phyloP scores from a whole-genome alignment of 1,284 basidiomycete species.

The Polyporus tsugae region DNA sequence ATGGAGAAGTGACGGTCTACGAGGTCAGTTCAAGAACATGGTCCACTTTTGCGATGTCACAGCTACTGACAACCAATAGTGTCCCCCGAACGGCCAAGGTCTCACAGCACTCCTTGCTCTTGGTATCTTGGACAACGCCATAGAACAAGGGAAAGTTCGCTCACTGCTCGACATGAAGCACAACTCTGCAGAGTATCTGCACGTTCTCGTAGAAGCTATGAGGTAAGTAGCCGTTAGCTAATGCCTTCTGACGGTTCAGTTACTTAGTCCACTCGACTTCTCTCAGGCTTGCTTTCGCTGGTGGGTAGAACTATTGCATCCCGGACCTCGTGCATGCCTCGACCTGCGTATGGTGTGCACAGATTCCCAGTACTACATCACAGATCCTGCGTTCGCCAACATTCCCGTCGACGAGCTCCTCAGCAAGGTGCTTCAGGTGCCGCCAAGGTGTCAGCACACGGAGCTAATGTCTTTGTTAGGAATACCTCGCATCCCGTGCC shows the following conservation, averaged over 20 bases:
- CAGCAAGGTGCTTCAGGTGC: constrained; percentile 65
- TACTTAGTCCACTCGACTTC: constrained; percentile 19
- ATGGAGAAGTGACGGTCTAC: constrained; percentile 81
- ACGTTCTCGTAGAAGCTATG: constrained; percentile 86
- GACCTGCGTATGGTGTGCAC: constrained; percentile 19
- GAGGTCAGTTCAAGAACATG: constrained; percentile 61
- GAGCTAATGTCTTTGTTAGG: constrained; percentile 48
- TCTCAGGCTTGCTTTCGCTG: constrained; percentile 77
- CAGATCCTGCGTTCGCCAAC: constrained; percentile 82
- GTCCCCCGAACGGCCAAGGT: constrained; percentile 94
- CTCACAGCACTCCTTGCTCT: constrained; percentile 93
- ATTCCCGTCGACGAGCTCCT: constrained; percentile 83
- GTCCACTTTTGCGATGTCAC: not conserved
- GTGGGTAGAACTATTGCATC: constrained; percentile 42
- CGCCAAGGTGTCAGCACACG: no score
- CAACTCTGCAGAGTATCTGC: constrained; percentile 89
- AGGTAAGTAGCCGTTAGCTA: constrained; percentile 53
- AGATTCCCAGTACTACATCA: constrained; percentile 90
- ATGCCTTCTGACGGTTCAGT: constrained; percentile 11
- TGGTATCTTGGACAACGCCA: constrained; percentile 89
- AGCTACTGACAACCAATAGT: constrained; percentile 52
- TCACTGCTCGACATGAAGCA: constrained; percentile 84
- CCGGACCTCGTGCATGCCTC: not conserved
- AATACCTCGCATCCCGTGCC: constrained; percentile 86
- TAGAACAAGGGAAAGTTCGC: constrained; percentile 75